Evolutionary conservation across 2,329 filamentous ascomycete species (phyloP).

Genomic region (Cladosporium sphaerospermum): DNA sequence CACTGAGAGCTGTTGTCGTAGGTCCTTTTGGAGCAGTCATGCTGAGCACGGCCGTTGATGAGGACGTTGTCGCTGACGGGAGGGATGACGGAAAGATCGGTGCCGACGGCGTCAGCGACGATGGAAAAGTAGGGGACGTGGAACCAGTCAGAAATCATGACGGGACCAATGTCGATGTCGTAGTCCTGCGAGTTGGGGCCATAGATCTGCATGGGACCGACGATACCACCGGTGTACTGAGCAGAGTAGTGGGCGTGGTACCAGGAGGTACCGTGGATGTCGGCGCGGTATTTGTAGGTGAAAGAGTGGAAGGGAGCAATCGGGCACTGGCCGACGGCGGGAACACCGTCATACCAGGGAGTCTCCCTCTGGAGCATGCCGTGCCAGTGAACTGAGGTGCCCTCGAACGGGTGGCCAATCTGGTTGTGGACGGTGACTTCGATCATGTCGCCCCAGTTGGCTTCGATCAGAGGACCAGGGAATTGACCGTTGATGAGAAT

Average conservation of each 20-base stretch:
- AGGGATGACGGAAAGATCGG: constrained; percentile 14
- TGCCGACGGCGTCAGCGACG: constrained; percentile 15
- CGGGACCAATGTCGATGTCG: constrained; percentile 27
- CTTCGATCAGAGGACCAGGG: constrained; percentile 23
- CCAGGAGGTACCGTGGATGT: constrained; percentile 30
- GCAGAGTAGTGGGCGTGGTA: constrained; percentile 35
- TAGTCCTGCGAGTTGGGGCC: constrained; percentile 24
- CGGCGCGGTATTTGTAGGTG: constrained; percentile 36
- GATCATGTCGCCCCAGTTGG: constrained; percentile 37
- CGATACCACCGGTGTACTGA: constrained; percentile 25
- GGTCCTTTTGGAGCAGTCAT: constrained; percentile 24
- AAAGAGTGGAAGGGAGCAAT: constrained; percentile 37
- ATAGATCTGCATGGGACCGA: constrained; percentile 27
- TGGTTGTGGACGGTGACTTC: constrained; percentile 31
- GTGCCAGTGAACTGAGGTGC: constrained; percentile 39
- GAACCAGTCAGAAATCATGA: constrained; percentile 29
- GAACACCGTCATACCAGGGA: constrained; percentile 37
- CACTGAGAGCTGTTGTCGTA: constrained; percentile 16
- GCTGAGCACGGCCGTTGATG: constrained; percentile 30
- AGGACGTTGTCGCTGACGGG: constrained; percentile 27
- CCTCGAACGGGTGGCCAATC: constrained; percentile 25
- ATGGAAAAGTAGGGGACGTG: constrained; percentile 30
- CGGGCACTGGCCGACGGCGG: constrained; percentile 35
- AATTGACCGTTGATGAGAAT: constrained; percentile 22
- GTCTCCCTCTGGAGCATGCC: constrained; percentile 32